phyloP scores from a whole-genome alignment of 2,329 filamentous ascomycete genomes.

The Dissoconium aciculare region DNA sequence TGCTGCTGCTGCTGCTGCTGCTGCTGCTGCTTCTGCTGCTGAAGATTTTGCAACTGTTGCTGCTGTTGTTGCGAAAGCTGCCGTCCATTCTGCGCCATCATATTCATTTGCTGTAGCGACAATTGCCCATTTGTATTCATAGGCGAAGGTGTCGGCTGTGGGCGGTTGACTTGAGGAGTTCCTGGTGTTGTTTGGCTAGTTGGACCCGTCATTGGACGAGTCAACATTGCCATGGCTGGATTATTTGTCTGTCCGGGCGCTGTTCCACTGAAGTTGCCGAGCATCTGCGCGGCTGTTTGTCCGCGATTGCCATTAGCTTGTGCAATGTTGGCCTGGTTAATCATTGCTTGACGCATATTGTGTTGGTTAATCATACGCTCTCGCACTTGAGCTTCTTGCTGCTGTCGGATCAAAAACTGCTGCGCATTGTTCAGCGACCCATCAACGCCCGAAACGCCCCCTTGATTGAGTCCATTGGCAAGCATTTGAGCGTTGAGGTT shows the following conservation, averaged over 20 bases:
- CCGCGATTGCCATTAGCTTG: too few species aligned
- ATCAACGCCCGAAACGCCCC: slow-evolving; percentile 12
- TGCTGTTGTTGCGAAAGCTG: slow-evolving; percentile 20
- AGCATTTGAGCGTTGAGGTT: slow-evolving; percentile 25
- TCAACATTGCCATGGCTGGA: slow-evolving; percentile 36
- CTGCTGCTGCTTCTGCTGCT: too few species aligned
- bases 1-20: slow-evolving; percentile 18
- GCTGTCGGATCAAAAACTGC: slow-evolving; percentile 28
- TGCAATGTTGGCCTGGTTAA: too few species aligned
- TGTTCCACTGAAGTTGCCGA: slow-evolving; percentile 24
- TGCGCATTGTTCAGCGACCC: slow-evolving; percentile 14
- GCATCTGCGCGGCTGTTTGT: too few species aligned
- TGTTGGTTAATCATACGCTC: slow-evolving; percentile 28
- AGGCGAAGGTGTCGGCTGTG: slow-evolving; percentile 16
- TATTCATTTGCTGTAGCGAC: slow-evolving; percentile 19
- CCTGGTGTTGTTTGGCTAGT: slow-evolving; percentile 26
- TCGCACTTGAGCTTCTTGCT: slow-evolving; percentile 26
- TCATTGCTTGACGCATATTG: too few species aligned
- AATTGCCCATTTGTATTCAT: slow-evolving; percentile 15
- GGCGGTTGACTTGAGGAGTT: slow-evolving; percentile 22
- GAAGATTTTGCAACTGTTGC: slow-evolving; percentile 9
- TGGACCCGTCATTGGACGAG: slow-evolving; percentile 30
- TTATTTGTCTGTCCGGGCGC: slow-evolving; percentile 19
- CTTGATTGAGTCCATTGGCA: slow-evolving; percentile 16
- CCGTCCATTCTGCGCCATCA: slow-evolving; percentile 20